Evolutionary conservation across 768 basidiomycete species (phyloP).

Genomic region (Lyophyllum semitale): DNA sequence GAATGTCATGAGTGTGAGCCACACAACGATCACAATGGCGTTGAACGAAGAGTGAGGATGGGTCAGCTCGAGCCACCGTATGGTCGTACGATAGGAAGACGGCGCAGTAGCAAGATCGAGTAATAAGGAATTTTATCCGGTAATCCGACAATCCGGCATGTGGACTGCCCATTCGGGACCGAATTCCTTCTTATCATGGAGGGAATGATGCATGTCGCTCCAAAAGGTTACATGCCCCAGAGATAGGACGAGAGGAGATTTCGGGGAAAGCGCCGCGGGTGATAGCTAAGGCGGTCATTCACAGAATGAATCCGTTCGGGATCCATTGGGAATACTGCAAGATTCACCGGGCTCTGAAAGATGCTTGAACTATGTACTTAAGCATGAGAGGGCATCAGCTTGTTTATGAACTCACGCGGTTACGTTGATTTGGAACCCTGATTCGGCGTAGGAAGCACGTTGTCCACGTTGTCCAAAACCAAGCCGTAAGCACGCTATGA

Average conservation of each 20-base stretch:
- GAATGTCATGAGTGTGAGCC: conserved; percentile 5
- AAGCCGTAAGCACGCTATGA: neutral
- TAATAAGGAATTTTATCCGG: conserved; percentile 3
- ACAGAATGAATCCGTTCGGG: too few species aligned
- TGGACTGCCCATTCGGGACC: neutral
- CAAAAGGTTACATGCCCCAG: neutral
- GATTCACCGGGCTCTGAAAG: neutral
- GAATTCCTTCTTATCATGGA: neutral
- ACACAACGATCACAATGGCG: neutral
- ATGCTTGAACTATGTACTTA: too few species aligned
- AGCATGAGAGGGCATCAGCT: neutral
- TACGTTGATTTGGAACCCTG: neutral
- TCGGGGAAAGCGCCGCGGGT: neutral
- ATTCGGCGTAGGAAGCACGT: neutral
- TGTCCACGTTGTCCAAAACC: neutral
- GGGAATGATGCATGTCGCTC: neutral
- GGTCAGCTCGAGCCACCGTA: neutral
- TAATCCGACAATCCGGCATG: conserved; percentile 10
- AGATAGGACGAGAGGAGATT: neutral
- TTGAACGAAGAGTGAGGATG: neutral
- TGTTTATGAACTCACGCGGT: neutral
- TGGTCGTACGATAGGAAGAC: conserved; percentile 8
- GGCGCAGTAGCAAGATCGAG: neutral
- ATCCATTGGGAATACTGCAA: neutral
- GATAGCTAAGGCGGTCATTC: too few species aligned